A percentile compares a stretch with the other conserved stretches of the same genome.
These are phyloP conservation scores for Lumnitzera littorea DNA, from an alignment of 345 rosid species.

Conservation along the genomic window DNA sequence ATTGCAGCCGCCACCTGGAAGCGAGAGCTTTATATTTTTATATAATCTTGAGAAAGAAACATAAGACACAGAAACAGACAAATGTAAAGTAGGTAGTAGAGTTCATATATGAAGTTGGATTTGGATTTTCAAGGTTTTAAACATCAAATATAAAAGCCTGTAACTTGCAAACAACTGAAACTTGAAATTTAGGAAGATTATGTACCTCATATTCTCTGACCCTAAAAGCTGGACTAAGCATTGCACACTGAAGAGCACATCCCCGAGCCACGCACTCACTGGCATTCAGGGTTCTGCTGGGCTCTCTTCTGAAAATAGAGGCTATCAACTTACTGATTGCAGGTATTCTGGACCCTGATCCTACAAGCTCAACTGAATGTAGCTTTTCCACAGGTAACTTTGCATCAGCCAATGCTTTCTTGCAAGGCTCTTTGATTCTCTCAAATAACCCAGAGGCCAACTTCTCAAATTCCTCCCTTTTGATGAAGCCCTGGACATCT, in stretches of 20 bases:
- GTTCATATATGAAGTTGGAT: too few relatives aligned
- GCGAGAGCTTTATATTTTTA: too few relatives aligned
- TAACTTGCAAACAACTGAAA: neutral
- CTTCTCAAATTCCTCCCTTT: constrained; percentile 57
- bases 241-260: constrained; percentile 60
- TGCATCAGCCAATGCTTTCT: constrained; percentile 40
- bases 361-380: constrained; percentile 50
- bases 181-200: neutral
- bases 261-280: constrained; percentile 67
- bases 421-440: constrained; percentile 36
- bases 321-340: constrained; percentile 34
- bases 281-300: constrained; percentile 47
- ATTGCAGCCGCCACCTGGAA: neutral
- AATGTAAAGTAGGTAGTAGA: too few relatives aligned
- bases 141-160: too few relatives aligned
- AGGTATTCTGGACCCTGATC: constrained; percentile 62
- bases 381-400: constrained; percentile 31
- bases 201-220: constrained; percentile 56
- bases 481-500: constrained; percentile 51
- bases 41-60: too few relatives aligned
- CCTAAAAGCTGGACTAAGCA: constrained; percentile 53
- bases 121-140: too few relatives aligned
- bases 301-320: constrained; percentile 45
- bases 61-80: too few relatives aligned
- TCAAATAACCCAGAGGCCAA: constrained; percentile 35